A percentile compares a stretch with the other conserved stretches of the same genome.
Conservation (phyloP, 352 stramenopile species). For the Phytophthora macrochlamydospora region DNA sequence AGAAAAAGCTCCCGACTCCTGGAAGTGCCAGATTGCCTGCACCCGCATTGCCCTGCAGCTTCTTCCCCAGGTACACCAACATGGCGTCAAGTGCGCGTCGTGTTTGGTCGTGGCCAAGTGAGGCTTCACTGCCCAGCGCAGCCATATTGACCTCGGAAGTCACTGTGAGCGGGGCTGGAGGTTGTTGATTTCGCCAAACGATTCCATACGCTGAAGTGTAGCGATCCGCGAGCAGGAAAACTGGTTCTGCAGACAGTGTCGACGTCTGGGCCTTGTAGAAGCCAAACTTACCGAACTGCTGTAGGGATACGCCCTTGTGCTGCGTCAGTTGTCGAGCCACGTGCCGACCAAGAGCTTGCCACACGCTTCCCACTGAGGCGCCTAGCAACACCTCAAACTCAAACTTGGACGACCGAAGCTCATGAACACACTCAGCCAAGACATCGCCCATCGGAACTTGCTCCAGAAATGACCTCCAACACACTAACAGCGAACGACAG, state of each 20-base stretch:
- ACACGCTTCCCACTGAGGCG: constrained; percentile 46
- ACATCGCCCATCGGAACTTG: constrained; percentile 18
- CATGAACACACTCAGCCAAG: constrained; percentile 50
- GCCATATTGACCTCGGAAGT: constrained; percentile 55
- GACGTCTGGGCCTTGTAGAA: constrained; percentile 50
- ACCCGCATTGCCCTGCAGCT: constrained; percentile 33
- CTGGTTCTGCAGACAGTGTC: constrained; percentile 23
- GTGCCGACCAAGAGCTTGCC: constrained; percentile 41
- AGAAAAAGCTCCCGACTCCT: constrained; percentile 45
- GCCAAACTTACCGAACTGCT: constrained; percentile 58
- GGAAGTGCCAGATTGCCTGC: constrained; percentile 36
- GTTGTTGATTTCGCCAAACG: constrained; percentile 40
- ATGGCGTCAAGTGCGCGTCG: constrained; percentile 50
- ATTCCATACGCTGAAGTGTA: constrained; percentile 49
- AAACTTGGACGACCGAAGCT: constrained; percentile 50
- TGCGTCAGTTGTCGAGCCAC: constrained; percentile 32
- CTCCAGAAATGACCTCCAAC: too few relatives aligned
- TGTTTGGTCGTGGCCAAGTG: constrained; percentile 48
- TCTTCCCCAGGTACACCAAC: constrained; percentile 44
- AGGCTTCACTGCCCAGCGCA: constrained; percentile 43
- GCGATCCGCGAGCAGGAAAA: constrained; percentile 61
- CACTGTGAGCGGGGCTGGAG: constrained; percentile 48
- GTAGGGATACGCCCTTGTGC: constrained; percentile 45
- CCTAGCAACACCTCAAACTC: constrained; percentile 70
- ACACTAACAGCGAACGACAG: too few relatives aligned